phyloP scores from a whole-genome alignment of 257 asterid genomes.

The Leonotis leonurus region DNA sequence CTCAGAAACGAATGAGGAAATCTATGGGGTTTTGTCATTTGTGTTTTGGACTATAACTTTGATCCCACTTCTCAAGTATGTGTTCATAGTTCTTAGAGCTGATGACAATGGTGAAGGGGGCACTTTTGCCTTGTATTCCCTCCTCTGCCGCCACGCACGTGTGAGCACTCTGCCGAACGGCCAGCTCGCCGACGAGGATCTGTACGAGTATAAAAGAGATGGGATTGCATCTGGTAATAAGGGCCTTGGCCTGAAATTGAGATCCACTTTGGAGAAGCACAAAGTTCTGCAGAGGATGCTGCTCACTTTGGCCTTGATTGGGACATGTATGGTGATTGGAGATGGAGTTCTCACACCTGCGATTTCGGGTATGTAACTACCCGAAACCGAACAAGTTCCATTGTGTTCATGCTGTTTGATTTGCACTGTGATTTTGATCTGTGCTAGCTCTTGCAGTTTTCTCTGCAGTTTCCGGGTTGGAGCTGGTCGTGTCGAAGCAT shows the following conservation, averaged over 20 bases:
- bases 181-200: slow-evolving; percentile 88
- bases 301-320: slow-evolving; percentile 76
- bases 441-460: slow-evolving; percentile 55
- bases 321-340: slow-evolving; percentile 97
- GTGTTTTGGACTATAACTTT: slow-evolving; percentile 90
- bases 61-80: slow-evolving; percentile 80
- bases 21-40: slow-evolving; percentile 78
- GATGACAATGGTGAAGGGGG: slow-evolving; percentile 99
- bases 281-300: slow-evolving; percentile 52
- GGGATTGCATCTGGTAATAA: slow-evolving; percentile 34
- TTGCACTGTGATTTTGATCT: slow-evolving; percentile 1
- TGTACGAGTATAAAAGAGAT: slow-evolving; percentile 67
- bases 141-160: slow-evolving; percentile 81
- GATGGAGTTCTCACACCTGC: slow-evolving; percentile 98
- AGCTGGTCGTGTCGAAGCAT: slow-evolving; percentile 71
- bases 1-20: slow-evolving; percentile 85
- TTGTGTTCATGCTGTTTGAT: background rate
- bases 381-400: background rate
- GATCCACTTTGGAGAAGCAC: slow-evolving; percentile 70
- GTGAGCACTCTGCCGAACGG: slow-evolving; percentile 82
- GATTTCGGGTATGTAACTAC: slow-evolving; percentile 72
- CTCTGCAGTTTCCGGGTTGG: slow-evolving; percentile 94
- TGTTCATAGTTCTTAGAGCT: slow-evolving; percentile 79
- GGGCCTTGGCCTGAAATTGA: slow-evolving; percentile 56
- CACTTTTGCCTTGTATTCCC: slow-evolving; percentile 77